These are phyloP conservation scores for Alternaria rosae DNA, from an alignment of 2,329 filamentous ascomycete genomes.

Conservation along the genomic window DNA sequence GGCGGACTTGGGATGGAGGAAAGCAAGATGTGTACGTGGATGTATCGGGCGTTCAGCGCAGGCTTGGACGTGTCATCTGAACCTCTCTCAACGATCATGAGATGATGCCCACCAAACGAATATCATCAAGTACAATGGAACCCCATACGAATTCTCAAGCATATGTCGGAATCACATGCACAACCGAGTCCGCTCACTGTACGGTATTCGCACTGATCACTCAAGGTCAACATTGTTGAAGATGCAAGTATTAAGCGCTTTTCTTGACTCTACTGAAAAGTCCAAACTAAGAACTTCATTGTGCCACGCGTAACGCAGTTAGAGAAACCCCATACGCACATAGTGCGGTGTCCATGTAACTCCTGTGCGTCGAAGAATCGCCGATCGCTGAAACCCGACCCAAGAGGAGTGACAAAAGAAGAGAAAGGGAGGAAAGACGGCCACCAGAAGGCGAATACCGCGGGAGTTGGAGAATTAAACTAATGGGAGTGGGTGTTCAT, in stretches of 20 bases:
- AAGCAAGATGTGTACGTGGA: background rate
- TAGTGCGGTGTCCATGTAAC: constrained; percentile 28
- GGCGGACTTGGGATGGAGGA: background rate
- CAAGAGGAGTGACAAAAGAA: constrained; percentile 14
- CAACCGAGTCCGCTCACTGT: background rate
- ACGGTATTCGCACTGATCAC: background rate
- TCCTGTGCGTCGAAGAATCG: constrained; percentile 23
- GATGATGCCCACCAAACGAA: background rate
- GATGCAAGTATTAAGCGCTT: constrained; percentile 38
- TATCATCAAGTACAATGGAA: background rate
- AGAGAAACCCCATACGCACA: constrained; percentile 20
- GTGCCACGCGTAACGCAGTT: constrained; percentile 15
- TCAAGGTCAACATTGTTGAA: background rate
- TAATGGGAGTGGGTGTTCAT: constrained; percentile 39
- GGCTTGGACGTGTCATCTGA: background rate
- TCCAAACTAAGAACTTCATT: constrained; percentile 8
- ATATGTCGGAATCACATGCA: background rate
- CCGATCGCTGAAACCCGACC: constrained; percentile 10
- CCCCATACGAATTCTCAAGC: background rate
- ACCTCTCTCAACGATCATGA: background rate
- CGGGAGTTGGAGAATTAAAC: constrained; percentile 30
- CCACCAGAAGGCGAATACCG: constrained; percentile 18
- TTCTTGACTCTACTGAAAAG: constrained; percentile 23
- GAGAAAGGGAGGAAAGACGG: constrained; percentile 18
- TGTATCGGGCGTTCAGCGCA: background rate